Conservation (phyloP, 306 rosid species). For the Vachellia pachyceras region DNA sequence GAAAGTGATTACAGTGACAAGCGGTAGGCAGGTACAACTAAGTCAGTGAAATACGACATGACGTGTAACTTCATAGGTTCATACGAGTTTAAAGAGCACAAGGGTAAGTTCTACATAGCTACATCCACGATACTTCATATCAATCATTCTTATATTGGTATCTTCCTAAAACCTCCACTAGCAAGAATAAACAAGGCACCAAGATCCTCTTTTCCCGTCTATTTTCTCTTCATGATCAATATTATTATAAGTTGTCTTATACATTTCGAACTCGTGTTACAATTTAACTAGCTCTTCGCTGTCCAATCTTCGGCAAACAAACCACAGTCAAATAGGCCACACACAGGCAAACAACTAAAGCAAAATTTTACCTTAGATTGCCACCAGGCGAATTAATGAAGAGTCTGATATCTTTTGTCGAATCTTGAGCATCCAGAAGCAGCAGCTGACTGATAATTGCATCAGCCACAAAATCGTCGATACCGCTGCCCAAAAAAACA, state of each 20-base stretch:
- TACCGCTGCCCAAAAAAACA: constrained; percentile 77
- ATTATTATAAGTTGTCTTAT: background rate
- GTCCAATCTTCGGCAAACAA: constrained; percentile 4
- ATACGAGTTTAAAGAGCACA: background rate
- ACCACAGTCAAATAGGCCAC: background rate
- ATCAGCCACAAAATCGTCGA: constrained; percentile 94
- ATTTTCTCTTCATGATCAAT: background rate
- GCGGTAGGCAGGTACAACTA: background rate
- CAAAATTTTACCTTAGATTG: constrained; percentile 68
- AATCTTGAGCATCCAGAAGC: constrained; percentile 85
- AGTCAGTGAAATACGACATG: background rate
- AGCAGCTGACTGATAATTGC: constrained; percentile 83
- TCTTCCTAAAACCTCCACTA: background rate
- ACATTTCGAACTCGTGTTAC: background rate
- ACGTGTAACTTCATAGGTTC: background rate
- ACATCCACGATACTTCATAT: background rate
- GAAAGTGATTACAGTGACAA: background rate
- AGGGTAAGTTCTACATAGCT: background rate
- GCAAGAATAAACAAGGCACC: background rate
- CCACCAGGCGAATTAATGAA: constrained; percentile 91
- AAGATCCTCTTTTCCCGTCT: background rate
- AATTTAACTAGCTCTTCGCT: background rate
- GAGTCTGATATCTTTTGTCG: constrained; percentile 82
- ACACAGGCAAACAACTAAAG: background rate
- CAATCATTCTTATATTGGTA: background rate